These are phyloP conservation scores for Candida sojae DNA, from an alignment of 1,139 yeast genomes.

Conservation along the genomic window DNA sequence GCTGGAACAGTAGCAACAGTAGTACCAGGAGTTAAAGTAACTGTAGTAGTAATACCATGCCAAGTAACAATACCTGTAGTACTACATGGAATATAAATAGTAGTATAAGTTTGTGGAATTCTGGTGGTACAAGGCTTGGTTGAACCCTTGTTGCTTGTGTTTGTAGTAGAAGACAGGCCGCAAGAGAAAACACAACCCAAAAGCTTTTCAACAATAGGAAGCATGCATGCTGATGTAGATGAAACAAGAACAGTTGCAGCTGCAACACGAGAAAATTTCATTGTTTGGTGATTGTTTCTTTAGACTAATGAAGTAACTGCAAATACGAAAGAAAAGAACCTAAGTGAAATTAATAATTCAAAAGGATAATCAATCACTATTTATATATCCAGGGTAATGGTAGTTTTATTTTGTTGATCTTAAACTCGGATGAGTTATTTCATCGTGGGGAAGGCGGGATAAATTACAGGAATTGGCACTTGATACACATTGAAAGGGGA, in stretches of 20 bases:
- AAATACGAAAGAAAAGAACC: neutral
- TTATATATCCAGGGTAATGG: neutral
- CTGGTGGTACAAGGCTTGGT: slow-evolving; percentile 3
- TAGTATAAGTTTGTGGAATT: slow-evolving; percentile 1
- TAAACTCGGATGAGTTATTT: neutral
- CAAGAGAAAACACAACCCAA: slow-evolving; percentile 1
- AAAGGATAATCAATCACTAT: neutral
- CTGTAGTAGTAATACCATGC: slow-evolving; percentile 1
- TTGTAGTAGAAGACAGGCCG: neutral
- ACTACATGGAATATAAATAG: slow-evolving; percentile 1
- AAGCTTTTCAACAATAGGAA: slow-evolving; percentile 5
- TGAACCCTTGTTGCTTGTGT: neutral
- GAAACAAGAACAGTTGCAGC: slow-evolving; percentile 5
- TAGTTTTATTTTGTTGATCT: neutral
- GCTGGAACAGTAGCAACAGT: slow-evolving; percentile 4
- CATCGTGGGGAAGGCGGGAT: neutral
- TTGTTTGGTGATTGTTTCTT: slow-evolving; percentile 2
- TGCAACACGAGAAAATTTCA: slow-evolving; percentile 5
- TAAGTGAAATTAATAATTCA: neutral
- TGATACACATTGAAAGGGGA: slow-evolving; percentile 3
- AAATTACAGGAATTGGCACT: neutral
- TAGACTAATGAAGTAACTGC: neutral
- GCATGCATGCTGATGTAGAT: slow-evolving; percentile 2
- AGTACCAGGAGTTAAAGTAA: slow-evolving; percentile 3
- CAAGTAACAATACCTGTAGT: slow-evolving; percentile 6